Percentiles rank a stretch among this genome's conserved stretches.
Conservation (phyloP, 2,329 filamentous ascomycete species). For the Ophiobolus disseminans region DNA sequence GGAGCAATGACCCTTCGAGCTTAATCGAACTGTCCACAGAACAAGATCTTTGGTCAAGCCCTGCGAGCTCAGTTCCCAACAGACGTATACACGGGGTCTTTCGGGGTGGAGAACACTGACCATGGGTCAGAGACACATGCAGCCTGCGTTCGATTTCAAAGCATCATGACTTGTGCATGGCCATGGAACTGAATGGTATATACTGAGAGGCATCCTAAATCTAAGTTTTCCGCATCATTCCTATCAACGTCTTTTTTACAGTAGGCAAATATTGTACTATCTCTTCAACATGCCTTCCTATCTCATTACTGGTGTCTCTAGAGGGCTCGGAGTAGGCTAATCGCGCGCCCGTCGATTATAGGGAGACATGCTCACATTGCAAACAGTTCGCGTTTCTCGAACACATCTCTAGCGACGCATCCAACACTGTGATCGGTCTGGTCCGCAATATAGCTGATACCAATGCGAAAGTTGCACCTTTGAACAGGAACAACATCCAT, state of each 20-base stretch:
- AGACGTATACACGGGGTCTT: no score
- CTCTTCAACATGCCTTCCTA: constrained; percentile 37
- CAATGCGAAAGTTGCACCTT: constrained; percentile 9
- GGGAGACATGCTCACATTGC: neutral
- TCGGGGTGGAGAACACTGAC: no score
- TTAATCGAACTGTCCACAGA: no score
- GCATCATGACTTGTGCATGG: no score
- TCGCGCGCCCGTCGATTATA: neutral
- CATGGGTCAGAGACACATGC: neutral
- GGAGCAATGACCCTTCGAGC: no score
- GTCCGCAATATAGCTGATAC: constrained; percentile 34
- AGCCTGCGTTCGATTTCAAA: neutral
- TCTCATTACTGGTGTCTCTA: constrained; percentile 42
- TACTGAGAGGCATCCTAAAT: no score
- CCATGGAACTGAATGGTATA: no score
- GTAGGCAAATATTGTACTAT: neutral
- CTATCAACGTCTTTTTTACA: no score
- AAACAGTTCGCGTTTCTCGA: constrained; percentile 39
- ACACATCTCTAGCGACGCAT: constrained; percentile 33
- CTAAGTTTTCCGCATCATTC: no score
- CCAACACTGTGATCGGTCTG: constrained; percentile 44
- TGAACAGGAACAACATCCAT: constrained; percentile 43
- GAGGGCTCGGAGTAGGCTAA: constrained; percentile 36
- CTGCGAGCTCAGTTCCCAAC: no score
- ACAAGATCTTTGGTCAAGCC: no score